Evolutionary conservation across 176 grass and related monocot genomes (phyloP).

Genomic region (Aegilops bicornis): DNA sequence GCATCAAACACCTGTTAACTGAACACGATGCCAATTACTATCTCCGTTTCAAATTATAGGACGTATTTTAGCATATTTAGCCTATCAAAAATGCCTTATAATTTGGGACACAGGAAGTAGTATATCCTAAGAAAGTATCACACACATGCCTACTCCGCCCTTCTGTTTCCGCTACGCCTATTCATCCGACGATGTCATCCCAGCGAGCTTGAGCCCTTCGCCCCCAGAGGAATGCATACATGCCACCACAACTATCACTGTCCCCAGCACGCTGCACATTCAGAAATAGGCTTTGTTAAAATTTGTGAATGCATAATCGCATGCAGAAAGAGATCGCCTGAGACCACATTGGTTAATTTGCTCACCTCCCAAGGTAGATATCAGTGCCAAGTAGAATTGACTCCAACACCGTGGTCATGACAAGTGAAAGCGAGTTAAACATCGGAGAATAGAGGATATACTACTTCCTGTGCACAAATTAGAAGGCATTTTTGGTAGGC

Average conservation of each 20-base stretch:
- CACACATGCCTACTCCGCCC: neutral
- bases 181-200: no score
- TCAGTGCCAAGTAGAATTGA: constrained; percentile 10
- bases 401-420: neutral
- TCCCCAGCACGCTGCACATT: neutral
- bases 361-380: constrained; percentile 31
- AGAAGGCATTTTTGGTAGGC: no score
- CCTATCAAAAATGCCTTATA: no score
- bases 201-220: neutral
- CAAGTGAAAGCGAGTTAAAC: constrained; percentile 29
- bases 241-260: neutral
- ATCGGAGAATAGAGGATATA: neutral
- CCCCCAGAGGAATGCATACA: neutral
- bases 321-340: neutral
- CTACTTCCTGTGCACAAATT: no score
- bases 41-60: no score
- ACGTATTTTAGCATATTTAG: no score
- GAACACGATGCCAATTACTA: no score
- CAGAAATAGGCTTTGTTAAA: neutral
- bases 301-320: neutral
- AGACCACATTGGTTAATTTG: neutral
- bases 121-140: no score
- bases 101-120: no score
- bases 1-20: no score
- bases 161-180: neutral